Evolutionary conservation across 441 rosid genomes (phyloP), one percentile per base, ranked within the genome.

Genomic region (Raphanus hybrid): DNA sequence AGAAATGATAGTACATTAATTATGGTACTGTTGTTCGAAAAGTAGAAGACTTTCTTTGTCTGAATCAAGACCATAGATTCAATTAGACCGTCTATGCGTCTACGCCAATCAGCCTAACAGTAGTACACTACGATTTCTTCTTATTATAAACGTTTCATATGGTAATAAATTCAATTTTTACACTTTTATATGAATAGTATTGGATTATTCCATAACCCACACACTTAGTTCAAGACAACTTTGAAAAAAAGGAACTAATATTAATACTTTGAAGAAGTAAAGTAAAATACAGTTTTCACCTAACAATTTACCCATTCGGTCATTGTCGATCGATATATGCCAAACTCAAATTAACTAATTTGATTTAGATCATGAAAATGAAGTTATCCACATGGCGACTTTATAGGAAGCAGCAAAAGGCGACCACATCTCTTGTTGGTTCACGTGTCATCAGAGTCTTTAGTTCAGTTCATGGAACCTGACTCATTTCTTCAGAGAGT

Each of bases 391-490:
- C 71, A 66, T 66, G 77, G 39, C 59, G 9, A 8, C 2, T 20
- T 67, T 5, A 1, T 12, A n/a, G 7, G 37, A 68, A 9, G 48
- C 23, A 61, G 26, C 41, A 61, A 5, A 20, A 61, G 37, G 39
- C 29, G 18, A 60, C 37, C 39, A 27, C 65, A 2, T 61, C 65
- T 61, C 2, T 14, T 61, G 65, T 61, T 29, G 65, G 65, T 61
- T 26, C 65, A 61, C 65, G 39, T 61, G 65, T 29, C 41, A 14
- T 5, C 9, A 29, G n/a, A 58, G 16, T 29, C 65, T 61, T 2
- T n/a, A n/a, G n/a, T n/a, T n/a, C 39, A 29, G 65, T 61, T 61
- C 65, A 61, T 10, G 39, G 41, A 61, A 61, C 18, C 39, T 61
- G 65, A 61, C 65, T 61, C 35, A 6, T 59, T 59, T 52, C 39